phyloP scores from a whole-genome alignment of 176 grass and related monocot genomes.

The Zizania latifolia region DNA sequence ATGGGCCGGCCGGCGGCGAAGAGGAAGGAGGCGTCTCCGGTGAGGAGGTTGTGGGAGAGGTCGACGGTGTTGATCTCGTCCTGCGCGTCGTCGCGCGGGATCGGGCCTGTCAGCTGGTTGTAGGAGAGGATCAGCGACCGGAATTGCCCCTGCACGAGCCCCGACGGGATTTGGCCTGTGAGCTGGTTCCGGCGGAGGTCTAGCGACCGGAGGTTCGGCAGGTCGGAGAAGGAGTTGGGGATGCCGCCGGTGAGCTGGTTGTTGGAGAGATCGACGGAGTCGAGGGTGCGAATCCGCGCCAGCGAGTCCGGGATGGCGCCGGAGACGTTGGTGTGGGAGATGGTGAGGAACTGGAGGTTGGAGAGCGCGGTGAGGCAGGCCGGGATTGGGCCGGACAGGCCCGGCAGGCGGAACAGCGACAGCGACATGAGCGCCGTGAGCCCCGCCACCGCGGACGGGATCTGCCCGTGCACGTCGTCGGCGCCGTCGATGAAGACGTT shows the following conservation, averaged over 20 bases:
- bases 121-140: slow-evolving; percentile 40
- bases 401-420: slow-evolving; percentile 38
- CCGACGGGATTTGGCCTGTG: slow-evolving; percentile 41
- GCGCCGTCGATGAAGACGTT: slow-evolving; percentile 56
- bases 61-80: slow-evolving; percentile 57
- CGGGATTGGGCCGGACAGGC: slow-evolving; percentile 56
- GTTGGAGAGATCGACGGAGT: slow-evolving; percentile 45
- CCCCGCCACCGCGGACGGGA: slow-evolving; percentile 44
- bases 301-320: slow-evolving; percentile 55
- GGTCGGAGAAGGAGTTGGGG: slow-evolving; percentile 37
- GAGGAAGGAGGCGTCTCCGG: slow-evolving; percentile 52
- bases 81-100: slow-evolving; percentile 50
- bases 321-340: slow-evolving; percentile 56
- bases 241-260: slow-evolving; percentile 50
- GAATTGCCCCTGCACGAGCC: slow-evolving; percentile 47
- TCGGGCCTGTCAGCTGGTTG: slow-evolving; percentile 56
- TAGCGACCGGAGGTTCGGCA: slow-evolving; percentile 42
- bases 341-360: slow-evolving; percentile 50
- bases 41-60: slow-evolving; percentile 63
- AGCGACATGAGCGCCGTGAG: slow-evolving; percentile 54
- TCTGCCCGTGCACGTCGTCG: slow-evolving; percentile 32
- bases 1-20: slow-evolving; percentile 42
- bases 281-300: slow-evolving; percentile 31
- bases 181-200: slow-evolving; percentile 51
- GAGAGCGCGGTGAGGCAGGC: slow-evolving; percentile 44